Conservation (phyloP, 2,329 filamentous ascomycete genomes). For the Cladosporium oxysporum region DNA sequence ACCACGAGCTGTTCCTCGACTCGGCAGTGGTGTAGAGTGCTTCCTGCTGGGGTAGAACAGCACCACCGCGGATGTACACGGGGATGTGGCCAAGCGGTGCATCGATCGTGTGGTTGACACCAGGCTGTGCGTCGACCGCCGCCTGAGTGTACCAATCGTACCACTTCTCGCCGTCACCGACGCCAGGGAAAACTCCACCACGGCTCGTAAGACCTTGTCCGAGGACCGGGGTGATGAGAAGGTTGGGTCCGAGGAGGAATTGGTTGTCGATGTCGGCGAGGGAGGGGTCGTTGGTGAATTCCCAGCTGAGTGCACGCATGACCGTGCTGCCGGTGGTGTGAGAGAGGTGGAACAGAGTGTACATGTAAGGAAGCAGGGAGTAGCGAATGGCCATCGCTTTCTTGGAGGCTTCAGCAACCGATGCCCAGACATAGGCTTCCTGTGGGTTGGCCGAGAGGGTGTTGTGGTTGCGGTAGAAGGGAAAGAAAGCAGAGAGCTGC, state of each 20-base stretch:
- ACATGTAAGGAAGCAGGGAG: conserved; percentile 71
- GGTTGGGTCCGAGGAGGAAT: conserved; percentile 67
- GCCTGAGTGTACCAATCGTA: conserved; percentile 79
- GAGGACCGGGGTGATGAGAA: conserved; percentile 69
- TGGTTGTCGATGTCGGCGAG: conserved; percentile 68
- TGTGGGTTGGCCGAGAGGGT: conserved; percentile 61
- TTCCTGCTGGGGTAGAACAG: conserved; percentile 67
- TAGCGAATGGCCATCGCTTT: conserved; percentile 71
- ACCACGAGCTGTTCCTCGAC: conserved; percentile 66
- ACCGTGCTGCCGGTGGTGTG: conserved; percentile 68
- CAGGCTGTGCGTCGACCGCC: conserved; percentile 52
- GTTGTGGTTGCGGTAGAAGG: conserved; percentile 79
- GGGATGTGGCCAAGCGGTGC: conserved; percentile 70
- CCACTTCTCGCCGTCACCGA: conserved; percentile 62
- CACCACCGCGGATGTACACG: conserved; percentile 68
- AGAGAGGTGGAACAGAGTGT: conserved; percentile 70
- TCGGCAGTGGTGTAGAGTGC: conserved; percentile 67
- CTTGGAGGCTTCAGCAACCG: conserved; percentile 65
- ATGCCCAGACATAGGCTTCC: conserved; percentile 71
- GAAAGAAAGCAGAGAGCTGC: conserved; percentile 71
- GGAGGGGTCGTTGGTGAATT: conserved; percentile 70
- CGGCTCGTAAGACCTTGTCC: conserved; percentile 63
- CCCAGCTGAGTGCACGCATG: conserved; percentile 73
- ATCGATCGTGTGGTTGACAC: conserved; percentile 60
- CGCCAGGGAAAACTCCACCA: conserved; percentile 68